Conservation (phyloP, 1,284 basidiomycete species). For the Melampsora larici-populina region DNA sequence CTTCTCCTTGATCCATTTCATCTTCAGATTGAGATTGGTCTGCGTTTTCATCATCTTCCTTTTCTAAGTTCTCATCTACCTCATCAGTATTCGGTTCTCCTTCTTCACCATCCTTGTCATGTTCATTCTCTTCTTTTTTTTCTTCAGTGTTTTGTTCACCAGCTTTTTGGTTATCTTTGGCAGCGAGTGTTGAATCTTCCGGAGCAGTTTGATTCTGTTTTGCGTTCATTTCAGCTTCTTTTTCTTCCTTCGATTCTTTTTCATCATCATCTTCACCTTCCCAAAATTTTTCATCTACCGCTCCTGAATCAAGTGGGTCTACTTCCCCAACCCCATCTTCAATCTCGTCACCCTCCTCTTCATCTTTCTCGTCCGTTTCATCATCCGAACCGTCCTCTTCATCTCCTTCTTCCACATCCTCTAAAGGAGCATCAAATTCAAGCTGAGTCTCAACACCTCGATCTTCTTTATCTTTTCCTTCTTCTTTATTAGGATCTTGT, state of each 20-base stretch:
- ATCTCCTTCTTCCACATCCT: constrained; percentile 63
- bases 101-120: constrained; percentile 61
- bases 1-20: constrained; percentile 7
- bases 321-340: constrained; percentile 83
- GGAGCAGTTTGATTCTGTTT: constrained; percentile 28
- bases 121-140: too few species aligned
- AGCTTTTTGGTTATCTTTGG: constrained; percentile 22
- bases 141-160: constrained; percentile 55
- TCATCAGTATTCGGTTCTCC: constrained; percentile 53
- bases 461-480: constrained; percentile 57
- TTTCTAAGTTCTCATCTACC: constrained; percentile 43
- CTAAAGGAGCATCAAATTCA: constrained; percentile 72
- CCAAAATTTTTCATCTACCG: constrained; percentile 96
- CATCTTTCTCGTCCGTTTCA: constrained; percentile 60
- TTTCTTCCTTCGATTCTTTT: constrained; percentile 57
- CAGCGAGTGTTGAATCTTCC: constrained; percentile 17
- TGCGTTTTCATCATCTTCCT: constrained; percentile 39
- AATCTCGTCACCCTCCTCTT: constrained; percentile 60
- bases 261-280: constrained; percentile 67
- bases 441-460: constrained; percentile 57
- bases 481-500: constrained; percentile 57
- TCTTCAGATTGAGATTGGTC: neutral
- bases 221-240: constrained; percentile 45
- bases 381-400: too few species aligned
- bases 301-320: constrained; percentile 78